Conservation (phyloP, 208 protist species). For the Leishmania lainsoni region DNA sequence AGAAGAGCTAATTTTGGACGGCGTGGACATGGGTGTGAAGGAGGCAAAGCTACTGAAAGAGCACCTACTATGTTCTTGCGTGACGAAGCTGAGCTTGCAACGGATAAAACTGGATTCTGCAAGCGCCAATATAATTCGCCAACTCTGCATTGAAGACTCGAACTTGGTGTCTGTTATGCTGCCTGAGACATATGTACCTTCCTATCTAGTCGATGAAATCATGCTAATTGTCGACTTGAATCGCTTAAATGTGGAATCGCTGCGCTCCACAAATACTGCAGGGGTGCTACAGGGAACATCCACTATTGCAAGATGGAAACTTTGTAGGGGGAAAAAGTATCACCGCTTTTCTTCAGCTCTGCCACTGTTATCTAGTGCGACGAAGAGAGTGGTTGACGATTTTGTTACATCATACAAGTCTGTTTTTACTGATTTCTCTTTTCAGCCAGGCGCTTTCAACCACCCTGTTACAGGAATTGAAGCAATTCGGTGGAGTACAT, state of each 20-base stretch:
- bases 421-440: conserved; percentile 20
- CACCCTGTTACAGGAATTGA: conserved; percentile 13
- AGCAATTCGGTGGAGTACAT: conserved; percentile 24
- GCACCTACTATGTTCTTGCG: conserved; percentile 37
- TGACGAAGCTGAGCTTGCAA: conserved; percentile 44
- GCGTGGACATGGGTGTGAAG: conserved; percentile 26
- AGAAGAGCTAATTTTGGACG: conserved; percentile 54
- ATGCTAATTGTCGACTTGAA: conserved; percentile 49
- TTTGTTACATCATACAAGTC: conserved; percentile 17
- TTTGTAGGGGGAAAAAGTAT: conserved; percentile 12
- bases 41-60: conserved; percentile 42
- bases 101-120: conserved; percentile 38
- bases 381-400: conserved; percentile 10
- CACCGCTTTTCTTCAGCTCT: not conserved
- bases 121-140: conserved; percentile 32
- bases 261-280: conserved; percentile 3
- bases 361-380: not conserved
- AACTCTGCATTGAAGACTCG: conserved; percentile 41
- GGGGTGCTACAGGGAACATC: conserved; percentile 12
- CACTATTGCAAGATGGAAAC: conserved; percentile 9
- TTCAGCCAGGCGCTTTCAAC: conserved; percentile 7
- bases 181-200: conserved; percentile 37
- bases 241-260: conserved; percentile 27
- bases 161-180: conserved; percentile 40
- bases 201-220: conserved; percentile 39